Base-by-base conservation (phyloP, 148 eudicot species). In the Salicornia ramosissima region DNA sequence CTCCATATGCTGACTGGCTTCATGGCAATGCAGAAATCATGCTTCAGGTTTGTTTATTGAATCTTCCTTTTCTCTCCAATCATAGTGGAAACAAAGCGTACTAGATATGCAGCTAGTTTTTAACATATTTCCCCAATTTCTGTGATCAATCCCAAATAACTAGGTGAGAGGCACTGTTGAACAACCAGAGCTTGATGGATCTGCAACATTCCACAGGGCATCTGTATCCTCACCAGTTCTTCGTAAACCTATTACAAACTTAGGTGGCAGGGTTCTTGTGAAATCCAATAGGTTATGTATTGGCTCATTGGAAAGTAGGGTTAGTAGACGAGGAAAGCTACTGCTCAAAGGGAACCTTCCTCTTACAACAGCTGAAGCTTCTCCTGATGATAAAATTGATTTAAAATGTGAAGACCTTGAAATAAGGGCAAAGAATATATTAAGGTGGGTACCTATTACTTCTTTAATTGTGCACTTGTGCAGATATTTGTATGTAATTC, bases 151-250 rank as follows among this genome's bases (percentile, higher is more conserved):
- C 49, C 36, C 66, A 19, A 64, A 70, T 79, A 64, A 79, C 28
- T 69, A 95, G 99, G 97, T 95, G 71, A 87, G 99, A 81, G 99
- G 99, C 71, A 91, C 99, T n/a, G 99, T 95, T 80, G 97, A 95
- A 81, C 91, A 84, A 71, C 99, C 99, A 33, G 87, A 87, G 81
- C 86, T 95, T 30, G 97, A 95, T 76, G 99, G 99, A 57, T 95
- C 99, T 63, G 99, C 99, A 60, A 86, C 83, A 73, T 91, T 95
- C 73, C 93, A 95, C 83, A 83, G 97, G 86, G 99, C 96, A 75
- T 89, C 96, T 49, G 83, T 95, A 50, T 89, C 99, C 75, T 95
- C 99, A 74, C 99, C 99, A 34, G 96, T 95, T 36, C 96, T 95
- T 45, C 84, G 96, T 57, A 85, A 86, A 83, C 97, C 99, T 57